These are phyloP conservation scores for Antrodiella citrinella DNA, from an alignment of 768 basidiomycete genomes.

Conservation along the genomic window DNA sequence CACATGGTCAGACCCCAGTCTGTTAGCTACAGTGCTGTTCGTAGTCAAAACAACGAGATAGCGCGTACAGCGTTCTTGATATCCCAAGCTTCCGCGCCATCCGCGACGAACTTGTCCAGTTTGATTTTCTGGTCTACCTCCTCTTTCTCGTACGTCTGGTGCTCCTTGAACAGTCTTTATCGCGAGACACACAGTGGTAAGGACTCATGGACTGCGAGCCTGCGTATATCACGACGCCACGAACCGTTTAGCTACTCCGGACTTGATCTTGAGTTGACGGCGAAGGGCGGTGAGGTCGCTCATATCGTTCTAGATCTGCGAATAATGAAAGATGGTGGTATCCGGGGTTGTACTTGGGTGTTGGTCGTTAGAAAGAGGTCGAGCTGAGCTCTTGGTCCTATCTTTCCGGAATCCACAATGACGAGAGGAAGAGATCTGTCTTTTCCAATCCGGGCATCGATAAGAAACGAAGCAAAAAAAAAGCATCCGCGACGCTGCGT, in stretches of 20 bases:
- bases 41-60: neutral
- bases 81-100: constrained; percentile 62
- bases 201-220: no score
- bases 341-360: no score
- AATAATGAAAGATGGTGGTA: no score
- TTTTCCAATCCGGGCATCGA: no score
- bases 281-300: constrained; percentile 41
- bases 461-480: no score
- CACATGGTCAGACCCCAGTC: neutral
- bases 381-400: no score
- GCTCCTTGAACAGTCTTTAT: constrained; percentile 47
- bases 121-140: constrained; percentile 46
- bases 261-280: constrained; percentile 73
- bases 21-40: no score
- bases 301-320: constrained; percentile 33
- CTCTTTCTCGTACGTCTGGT: constrained; percentile 58
- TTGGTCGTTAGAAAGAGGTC: no score
- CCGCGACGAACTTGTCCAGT: constrained; percentile 53
- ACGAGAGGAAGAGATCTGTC: no score
- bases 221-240: no score
- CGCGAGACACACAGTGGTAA: neutral
- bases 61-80: constrained; percentile 64
- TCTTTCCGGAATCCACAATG: no score
- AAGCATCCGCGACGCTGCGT: neutral
- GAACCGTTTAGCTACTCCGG: constrained; percentile 59